Conservation (phyloP, 75 land plant species). For the Adiantum capillusveneris region DNA sequence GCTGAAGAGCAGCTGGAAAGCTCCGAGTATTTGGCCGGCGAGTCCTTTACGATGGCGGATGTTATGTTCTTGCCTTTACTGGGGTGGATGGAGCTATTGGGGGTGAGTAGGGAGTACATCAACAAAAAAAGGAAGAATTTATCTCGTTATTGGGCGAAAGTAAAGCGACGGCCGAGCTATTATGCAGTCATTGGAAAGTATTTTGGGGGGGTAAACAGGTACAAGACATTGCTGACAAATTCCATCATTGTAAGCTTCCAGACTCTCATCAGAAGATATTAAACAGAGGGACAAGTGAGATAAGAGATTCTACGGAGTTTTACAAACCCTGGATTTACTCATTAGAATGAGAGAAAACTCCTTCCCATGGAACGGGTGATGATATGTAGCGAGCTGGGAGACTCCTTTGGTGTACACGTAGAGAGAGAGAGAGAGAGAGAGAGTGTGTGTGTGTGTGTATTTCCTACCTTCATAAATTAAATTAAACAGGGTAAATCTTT, state of each 20-base stretch:
- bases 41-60: conserved; percentile 76
- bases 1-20: conserved; percentile 50
- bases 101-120: conserved; percentile 54
- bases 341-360: too few species aligned
- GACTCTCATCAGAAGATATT: conserved; percentile 51
- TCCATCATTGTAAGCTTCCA: conserved; percentile 48
- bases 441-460: too few species aligned
- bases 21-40: conserved; percentile 61
- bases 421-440: too few species aligned
- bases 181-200: conserved; percentile 63
- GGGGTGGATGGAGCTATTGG: conserved; percentile 51
- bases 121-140: conserved; percentile 40
- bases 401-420: too few species aligned
- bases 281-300: too few species aligned
- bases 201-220: conserved; percentile 63
- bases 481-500: too few species aligned
- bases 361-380: too few species aligned
- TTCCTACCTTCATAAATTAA: too few species aligned
- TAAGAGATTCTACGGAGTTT: too few species aligned
- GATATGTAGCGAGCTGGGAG: too few species aligned
- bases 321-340: too few species aligned
- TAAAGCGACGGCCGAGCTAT: conserved; percentile 63
- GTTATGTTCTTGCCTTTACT: conserved; percentile 70
- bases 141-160: conserved; percentile 54
- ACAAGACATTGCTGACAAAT: conserved; percentile 50